Base-by-base conservation (phyloP, 345 rosid species). In the Salix dunnii region DNA sequence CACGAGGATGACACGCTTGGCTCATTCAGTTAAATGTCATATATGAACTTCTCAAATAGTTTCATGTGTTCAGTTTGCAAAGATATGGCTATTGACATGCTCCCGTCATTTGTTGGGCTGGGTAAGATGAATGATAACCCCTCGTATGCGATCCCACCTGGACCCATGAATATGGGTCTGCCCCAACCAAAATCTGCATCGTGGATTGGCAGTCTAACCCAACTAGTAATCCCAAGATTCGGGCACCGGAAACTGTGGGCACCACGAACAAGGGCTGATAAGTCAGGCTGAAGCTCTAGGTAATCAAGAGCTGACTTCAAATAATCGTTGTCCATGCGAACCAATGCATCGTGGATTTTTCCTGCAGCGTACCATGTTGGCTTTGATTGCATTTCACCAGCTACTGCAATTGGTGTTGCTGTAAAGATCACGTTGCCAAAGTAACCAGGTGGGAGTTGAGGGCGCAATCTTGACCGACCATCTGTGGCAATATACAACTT, bases 131-230 rank as follows among this genome's bases (percentile, higher is more conserved):
- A 91, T 1, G 97, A 88, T 46, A 91, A 74, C 36, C 98, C 98
- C 77, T 94, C 98, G 42, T 88, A 92, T 28, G 96, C 88, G 65
- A 91, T 88, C 16, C 96, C 93, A 62, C 97, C 97, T 25, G 97
- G 97, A 30, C 98, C 98, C 97, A 94, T 91, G 60, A 90, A 92
- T 20, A 94, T 88, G 49, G 97, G 97, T 25, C 97, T 84, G 3
- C 98, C 98, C 98, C 98, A 94, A 2, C 98, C 97, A 31, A 94
- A 94, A 81, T 94, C 98, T 7, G 96, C 97, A 25, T 92, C 97
- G 70, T 94, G 92, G 75, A 92, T 90, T 9, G 98, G 97, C 77
- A 94, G 77, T 78, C 97, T 88, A 58, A 77, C 91, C 98, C 98
- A 94, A 74, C 96, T 92, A 17, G 97, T 92, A 76, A 94, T 92